phyloP scores from a whole-genome alignment of 257 asterid species.

The Salvia hispanica region DNA sequence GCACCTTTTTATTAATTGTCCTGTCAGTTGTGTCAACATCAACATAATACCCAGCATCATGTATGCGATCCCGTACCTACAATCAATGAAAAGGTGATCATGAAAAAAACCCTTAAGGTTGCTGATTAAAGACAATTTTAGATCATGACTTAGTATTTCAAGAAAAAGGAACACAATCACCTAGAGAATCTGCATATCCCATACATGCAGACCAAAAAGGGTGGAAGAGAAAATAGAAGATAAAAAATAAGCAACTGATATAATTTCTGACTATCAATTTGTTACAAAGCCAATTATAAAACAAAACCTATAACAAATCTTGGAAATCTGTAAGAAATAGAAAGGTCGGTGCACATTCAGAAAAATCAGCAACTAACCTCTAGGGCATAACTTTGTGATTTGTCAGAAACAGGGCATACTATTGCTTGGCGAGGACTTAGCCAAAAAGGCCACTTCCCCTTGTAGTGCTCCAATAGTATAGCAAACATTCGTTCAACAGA shows the following conservation, averaged over 20 bases:
- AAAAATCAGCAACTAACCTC: conserved; percentile 62
- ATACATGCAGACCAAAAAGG: not conserved
- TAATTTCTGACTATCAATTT: not conserved
- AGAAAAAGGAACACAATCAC: not conserved
- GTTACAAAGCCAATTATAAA: not conserved
- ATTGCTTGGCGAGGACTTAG: conserved; percentile 98
- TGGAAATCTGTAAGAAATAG: too few relatives aligned
- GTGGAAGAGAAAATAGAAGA: not conserved
- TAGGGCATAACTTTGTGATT: conserved; percentile 75
- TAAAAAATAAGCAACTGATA: not conserved
- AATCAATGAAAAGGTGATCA: conserved; percentile 7
- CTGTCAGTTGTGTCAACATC: conserved; percentile 89
- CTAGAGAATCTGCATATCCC: not conserved
- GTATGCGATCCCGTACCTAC: conserved; percentile 76
- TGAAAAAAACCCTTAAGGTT: not conserved
- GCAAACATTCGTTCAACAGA: conserved; percentile 98
- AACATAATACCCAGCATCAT: conserved; percentile 75
- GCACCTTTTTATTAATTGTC: conserved; percentile 89
- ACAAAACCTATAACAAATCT: too few relatives aligned
- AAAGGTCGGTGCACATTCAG: too few relatives aligned
- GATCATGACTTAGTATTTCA: not conserved
- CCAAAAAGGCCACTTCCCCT: conserved; percentile 99
- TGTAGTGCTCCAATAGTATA: conserved; percentile 88
- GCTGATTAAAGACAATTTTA: too few relatives aligned
- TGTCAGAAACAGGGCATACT: conserved; percentile 96